Evolutionary conservation across 371 early-diverging fungal genomes (phyloP).

Genomic region (Batkoa obscura): DNA sequence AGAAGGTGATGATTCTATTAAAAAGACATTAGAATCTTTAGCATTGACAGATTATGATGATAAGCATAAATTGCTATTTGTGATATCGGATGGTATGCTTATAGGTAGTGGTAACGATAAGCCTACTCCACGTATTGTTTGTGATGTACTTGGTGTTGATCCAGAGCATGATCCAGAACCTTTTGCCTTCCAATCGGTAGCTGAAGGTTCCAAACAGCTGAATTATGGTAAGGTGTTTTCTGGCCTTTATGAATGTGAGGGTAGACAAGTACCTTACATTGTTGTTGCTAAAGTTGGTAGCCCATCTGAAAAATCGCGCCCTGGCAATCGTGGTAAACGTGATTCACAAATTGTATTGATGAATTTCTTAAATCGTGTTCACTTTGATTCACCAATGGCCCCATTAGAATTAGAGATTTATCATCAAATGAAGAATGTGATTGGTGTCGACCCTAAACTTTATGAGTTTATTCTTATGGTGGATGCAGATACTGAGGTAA

Average conservation of each 20-base stretch:
- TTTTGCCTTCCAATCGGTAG: slow-evolving; percentile 69
- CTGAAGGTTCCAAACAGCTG: slow-evolving; percentile 60
- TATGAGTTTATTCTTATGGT: slow-evolving; percentile 43
- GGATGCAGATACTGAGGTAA: slow-evolving; percentile 46
- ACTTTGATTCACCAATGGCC: slow-evolving; percentile 51
- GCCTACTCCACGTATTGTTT: slow-evolving; percentile 74
- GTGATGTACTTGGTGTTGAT: slow-evolving; percentile 69
- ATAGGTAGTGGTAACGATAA: slow-evolving; percentile 76
- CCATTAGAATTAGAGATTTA: slow-evolving; percentile 81
- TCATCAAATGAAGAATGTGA: slow-evolving; percentile 69
- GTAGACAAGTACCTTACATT: slow-evolving; percentile 62
- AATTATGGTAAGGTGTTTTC: slow-evolving; percentile 85
- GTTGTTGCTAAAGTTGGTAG: slow-evolving; percentile 69
- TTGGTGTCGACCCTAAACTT: slow-evolving; percentile 64
- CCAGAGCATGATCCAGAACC: slow-evolving; percentile 60
- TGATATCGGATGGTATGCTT: slow-evolving; percentile 72
- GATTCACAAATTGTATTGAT: slow-evolving; percentile 69
- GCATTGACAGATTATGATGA: slow-evolving; percentile 41
- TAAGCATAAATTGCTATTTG: slow-evolving; percentile 51
- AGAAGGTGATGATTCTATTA: slow-evolving; percentile 57
- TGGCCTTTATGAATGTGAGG: slow-evolving; percentile 65
- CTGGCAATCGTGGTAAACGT: slow-evolving; percentile 77
- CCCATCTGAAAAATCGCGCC: slow-evolving; percentile 33
- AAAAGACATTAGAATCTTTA: slow-evolving; percentile 48
- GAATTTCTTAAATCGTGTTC: slow-evolving; percentile 56